Conservation (phyloP, 305 asterid genomes). For the Striga hermonthica region DNA sequence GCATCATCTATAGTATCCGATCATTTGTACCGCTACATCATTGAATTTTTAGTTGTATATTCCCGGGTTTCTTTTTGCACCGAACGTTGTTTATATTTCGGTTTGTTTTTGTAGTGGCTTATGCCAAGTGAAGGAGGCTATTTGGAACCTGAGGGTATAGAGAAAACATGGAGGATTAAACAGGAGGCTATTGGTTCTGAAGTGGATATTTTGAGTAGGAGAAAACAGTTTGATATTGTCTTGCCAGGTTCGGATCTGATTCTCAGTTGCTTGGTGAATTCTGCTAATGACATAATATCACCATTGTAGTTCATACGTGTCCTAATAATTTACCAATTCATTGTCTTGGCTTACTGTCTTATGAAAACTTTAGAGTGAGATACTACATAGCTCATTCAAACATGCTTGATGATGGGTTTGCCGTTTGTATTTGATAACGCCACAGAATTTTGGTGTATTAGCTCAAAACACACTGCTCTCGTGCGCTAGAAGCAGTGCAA, state of each 20-base stretch:
- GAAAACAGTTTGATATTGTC: slow-evolving; percentile 81
- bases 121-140: slow-evolving; percentile 78
- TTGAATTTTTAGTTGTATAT: slow-evolving; percentile 10
- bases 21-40: not conserved
- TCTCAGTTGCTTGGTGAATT: slow-evolving; percentile 24
- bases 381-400: too few species aligned
- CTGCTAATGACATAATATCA: not conserved
- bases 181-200: slow-evolving; percentile 72
- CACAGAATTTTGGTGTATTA: not conserved
- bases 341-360: not conserved
- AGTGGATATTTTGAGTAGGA: slow-evolving; percentile 68
- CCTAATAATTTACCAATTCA: slow-evolving; percentile 11
- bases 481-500: not conserved
- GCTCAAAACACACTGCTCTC: not conserved
- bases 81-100: not conserved
- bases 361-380: not conserved
- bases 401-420: not conserved
- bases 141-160: slow-evolving; percentile 78
- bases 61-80: not conserved
- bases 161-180: slow-evolving; percentile 79
- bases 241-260: slow-evolving; percentile 71
- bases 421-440: not conserved
- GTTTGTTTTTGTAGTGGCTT: slow-evolving; percentile 60
- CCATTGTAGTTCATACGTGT: slow-evolving; percentile 3
- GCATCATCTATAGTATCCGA: not conserved